Percentiles rank a stretch among this genome's conserved stretches.
These are phyloP conservation scores for Yamadazyma paraphyllophila DNA, from an alignment of 805 yeast species.

Conservation along the genomic window DNA sequence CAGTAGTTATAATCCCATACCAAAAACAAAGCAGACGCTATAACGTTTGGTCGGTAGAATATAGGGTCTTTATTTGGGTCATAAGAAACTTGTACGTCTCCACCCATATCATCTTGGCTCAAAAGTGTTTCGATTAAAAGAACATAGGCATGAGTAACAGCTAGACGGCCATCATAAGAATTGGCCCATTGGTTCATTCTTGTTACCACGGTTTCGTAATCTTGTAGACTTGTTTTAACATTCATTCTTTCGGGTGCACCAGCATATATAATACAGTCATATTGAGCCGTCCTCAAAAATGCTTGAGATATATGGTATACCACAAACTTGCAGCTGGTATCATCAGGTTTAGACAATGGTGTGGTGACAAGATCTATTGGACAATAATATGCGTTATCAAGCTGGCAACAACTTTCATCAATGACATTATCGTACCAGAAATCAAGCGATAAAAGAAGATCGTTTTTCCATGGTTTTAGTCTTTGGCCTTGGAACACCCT, in stretches of 20 bases:
- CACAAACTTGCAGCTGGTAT: slow-evolving; percentile 20
- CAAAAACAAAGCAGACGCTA: slow-evolving; percentile 39
- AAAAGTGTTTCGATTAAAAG: slow-evolving; percentile 58
- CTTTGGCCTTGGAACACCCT: slow-evolving; percentile 16
- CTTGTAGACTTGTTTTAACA: slow-evolving; percentile 34
- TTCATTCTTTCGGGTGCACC: slow-evolving; percentile 36
- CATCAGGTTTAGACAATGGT: slow-evolving; percentile 13
- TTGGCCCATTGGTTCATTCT: slow-evolving; percentile 53
- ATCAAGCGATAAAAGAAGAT: slow-evolving; percentile 19
- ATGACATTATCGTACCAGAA: slow-evolving; percentile 20
- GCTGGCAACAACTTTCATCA: slow-evolving; percentile 18
- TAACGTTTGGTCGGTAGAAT: slow-evolving; percentile 33
- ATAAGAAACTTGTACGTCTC: slow-evolving; percentile 35
- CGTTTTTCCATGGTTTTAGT: slow-evolving; percentile 19
- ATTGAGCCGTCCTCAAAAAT: slow-evolving; percentile 21
- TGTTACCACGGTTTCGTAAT: slow-evolving; percentile 46
- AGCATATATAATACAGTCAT: slow-evolving; percentile 25
- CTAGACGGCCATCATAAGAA: slow-evolving; percentile 45
- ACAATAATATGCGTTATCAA: slow-evolving; percentile 13
- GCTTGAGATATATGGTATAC: slow-evolving; percentile 23
- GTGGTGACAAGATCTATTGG: slow-evolving; percentile 3
- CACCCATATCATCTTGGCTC: slow-evolving; percentile 24
- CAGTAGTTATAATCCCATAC: slow-evolving; percentile 53
- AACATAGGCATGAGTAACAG: slow-evolving; percentile 60
- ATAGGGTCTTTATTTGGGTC: slow-evolving; percentile 49